Conservation (phyloP, 176 grass and related monocot genomes). For the Triticum monococcum region DNA sequence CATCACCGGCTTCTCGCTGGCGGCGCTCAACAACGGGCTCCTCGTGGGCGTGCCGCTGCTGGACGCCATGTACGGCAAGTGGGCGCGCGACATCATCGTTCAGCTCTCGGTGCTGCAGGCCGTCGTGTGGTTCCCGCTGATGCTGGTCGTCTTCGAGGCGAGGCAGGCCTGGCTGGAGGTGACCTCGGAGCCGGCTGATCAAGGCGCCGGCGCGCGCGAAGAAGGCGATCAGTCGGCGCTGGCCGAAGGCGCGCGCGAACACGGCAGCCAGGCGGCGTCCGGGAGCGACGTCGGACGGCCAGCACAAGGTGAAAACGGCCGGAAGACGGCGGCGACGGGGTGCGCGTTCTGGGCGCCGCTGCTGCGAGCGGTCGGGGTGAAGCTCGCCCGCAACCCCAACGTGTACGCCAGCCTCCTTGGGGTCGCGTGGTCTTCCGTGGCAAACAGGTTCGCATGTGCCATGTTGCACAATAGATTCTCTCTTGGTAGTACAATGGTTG, state of each 20-base stretch:
- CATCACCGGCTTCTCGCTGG: constrained; percentile 77
- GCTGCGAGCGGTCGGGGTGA: constrained; percentile 47
- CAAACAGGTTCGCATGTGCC: constrained; percentile 42
- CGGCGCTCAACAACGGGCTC: constrained; percentile 68
- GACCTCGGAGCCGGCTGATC: neutral
- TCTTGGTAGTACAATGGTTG: neutral
- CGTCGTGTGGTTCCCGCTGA: constrained; percentile 46
- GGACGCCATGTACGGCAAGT: constrained; percentile 86
- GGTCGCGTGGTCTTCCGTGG: constrained; percentile 47
- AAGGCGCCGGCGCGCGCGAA: neutral
- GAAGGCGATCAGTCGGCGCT: neutral
- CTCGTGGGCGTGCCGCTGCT: constrained; percentile 81
- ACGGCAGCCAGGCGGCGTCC: neutral
- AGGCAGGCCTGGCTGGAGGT: constrained; percentile 35
- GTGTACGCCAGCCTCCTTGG: constrained; percentile 75
- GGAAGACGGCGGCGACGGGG: neutral
- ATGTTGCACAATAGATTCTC: neutral
- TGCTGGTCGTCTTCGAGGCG: constrained; percentile 72
- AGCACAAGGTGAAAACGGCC: neutral
- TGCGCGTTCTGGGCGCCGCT: constrained; percentile 30
- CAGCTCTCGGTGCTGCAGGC: constrained; percentile 71
- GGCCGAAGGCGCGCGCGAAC: too few relatives aligned
- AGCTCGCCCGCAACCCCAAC: constrained; percentile 71
- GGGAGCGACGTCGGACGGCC: neutral
- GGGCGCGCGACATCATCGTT: constrained; percentile 85